Base-by-base conservation (phyloP, 805 yeast species). In the Candida nanaspora region DNA sequence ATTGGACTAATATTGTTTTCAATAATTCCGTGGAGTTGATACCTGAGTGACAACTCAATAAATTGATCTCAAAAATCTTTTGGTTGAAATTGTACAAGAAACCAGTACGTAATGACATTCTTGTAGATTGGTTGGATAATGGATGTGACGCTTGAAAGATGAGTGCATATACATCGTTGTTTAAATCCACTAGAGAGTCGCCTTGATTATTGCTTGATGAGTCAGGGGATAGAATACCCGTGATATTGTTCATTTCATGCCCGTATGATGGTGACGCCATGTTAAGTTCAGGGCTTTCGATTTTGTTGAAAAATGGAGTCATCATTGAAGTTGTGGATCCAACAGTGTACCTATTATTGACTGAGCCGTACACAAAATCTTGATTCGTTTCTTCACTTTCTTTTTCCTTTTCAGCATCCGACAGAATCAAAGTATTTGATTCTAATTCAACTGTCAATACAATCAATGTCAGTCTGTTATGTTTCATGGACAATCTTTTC, bases 41-140 rank as follows among this genome's bases (percentile, higher is more conserved):
- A 32, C 78, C 77, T 30, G 78, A 75, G 15, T 88, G 86, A 51
- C 91, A 84, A 53, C 88, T 83, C 47, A 85, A 59, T 26, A 85
- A 62, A 47, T 78, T 82, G 6, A 82, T 74, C 50, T 84, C 93
- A 45, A 78, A 72, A 4, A 73, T 35, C 29, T 43, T 52, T 20
- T 42, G 47, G 25, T 47, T 48, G 3, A 48, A 48, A 31, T 73
- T 78, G 7, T 81, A 51, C 40, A 85, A 57, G 44, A 78, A 83
- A 0, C 93, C 93, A 1, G 86, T 77, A 46, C 78, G 76, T 51
- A 82, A 73, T 2, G 89, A 83, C 39, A 81, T 65, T 38, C 89
- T 65, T 19, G 80, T 78, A 8, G 85, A 83, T 16, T 86, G 80
- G 49, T 80, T 82, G 31, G 84, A 74, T 16, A 85, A 62, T 2